phyloP scores from a whole-genome alignment of 129 eudicot genomes.

The Helianthus tuberosus region DNA sequence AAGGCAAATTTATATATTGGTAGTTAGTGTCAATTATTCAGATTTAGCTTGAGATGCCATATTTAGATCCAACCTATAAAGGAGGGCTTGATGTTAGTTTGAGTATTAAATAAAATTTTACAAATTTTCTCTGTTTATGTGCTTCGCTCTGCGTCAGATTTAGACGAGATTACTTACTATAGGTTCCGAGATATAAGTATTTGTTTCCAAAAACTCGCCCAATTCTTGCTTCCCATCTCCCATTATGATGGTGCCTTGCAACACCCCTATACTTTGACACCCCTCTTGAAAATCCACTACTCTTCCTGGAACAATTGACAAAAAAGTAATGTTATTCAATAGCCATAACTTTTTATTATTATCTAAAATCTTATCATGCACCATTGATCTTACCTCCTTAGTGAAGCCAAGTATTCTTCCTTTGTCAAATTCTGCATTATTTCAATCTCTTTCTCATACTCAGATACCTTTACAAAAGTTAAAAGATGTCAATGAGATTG shows the following conservation, averaged over 20 bases:
- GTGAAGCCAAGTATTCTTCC: conserved; percentile 81
- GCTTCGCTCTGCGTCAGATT: too few species aligned
- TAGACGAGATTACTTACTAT: conserved; percentile 48
- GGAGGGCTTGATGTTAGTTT: too few species aligned
- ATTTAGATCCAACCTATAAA: too few species aligned
- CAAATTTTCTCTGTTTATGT: too few species aligned
- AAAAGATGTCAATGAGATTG: background rate
- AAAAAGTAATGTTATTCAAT: background rate
- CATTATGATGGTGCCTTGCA: conserved; percentile 89
- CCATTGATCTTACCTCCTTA: conserved; percentile 54
- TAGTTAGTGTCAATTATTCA: too few species aligned
- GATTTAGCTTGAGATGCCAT: too few species aligned
- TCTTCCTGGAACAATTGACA: conserved; percentile 42
- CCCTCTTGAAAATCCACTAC: conserved; percentile 93
- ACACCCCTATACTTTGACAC: conserved; percentile 90
- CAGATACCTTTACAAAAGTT: conserved; percentile 51
- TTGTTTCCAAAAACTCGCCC: conserved; percentile 90
- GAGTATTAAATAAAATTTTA: too few species aligned
- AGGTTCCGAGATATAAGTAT: conserved; percentile 82
- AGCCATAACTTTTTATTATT: background rate
- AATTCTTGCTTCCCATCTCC: conserved; percentile 95
- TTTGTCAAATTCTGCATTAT: conserved; percentile 75
- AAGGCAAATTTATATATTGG: too few species aligned
- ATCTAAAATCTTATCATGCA: background rate
- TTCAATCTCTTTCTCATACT: conserved; percentile 67